Evolutionary conservation across 179 eudicot genomes (phyloP).

Genomic region (Camellia oleifera): DNA sequence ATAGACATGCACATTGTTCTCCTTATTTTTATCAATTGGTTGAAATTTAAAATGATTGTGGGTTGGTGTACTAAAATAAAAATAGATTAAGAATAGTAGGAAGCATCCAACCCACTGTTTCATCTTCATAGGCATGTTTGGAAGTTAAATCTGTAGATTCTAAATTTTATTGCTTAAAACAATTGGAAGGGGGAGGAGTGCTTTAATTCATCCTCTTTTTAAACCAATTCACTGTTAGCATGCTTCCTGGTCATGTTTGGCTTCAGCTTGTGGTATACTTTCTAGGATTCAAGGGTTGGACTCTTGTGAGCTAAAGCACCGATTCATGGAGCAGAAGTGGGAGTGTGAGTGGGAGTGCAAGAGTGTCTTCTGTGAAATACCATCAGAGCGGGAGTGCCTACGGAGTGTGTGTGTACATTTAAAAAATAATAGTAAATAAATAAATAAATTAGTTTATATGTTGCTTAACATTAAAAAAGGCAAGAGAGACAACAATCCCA

Average conservation of each 20-base stretch:
- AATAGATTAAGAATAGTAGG: background rate
- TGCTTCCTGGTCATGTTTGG: background rate
- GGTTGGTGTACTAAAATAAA: background rate
- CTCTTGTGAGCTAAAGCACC: background rate
- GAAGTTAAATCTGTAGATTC: background rate
- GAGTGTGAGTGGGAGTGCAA: too few species aligned
- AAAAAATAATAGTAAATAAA: too few species aligned
- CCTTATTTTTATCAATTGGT: background rate
- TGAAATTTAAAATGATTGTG: background rate
- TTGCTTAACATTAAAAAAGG: too few species aligned
- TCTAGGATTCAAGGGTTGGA: background rate
- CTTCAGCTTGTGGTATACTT: background rate
- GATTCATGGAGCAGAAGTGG: too few species aligned
- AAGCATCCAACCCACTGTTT: background rate
- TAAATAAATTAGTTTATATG: too few species aligned
- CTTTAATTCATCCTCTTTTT: background rate
- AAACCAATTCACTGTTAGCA: background rate
- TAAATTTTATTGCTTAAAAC: background rate
- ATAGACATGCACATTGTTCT: conserved; percentile 2
- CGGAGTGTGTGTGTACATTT: too few species aligned
- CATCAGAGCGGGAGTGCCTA: too few species aligned
- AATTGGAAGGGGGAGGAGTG: background rate
- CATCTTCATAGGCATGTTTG: background rate
- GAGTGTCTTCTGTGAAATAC: too few species aligned
- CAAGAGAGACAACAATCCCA: too few species aligned